Base-by-base conservation (phyloP, 1,139 yeast species). In the Williopsis jadinii region DNA sequence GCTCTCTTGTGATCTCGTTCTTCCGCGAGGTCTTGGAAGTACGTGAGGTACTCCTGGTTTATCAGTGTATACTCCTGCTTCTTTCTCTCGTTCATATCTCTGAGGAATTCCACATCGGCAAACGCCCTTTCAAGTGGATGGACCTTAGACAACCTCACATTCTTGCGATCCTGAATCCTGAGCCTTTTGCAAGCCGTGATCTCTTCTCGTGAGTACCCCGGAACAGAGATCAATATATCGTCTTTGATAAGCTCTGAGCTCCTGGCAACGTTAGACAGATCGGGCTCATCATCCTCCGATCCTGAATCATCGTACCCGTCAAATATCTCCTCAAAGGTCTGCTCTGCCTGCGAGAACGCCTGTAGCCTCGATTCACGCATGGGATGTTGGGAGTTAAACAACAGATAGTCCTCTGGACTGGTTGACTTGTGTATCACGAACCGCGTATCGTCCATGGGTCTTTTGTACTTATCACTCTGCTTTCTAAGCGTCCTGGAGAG, bases 301-400 rank as follows among this genome's bases (percentile, higher is more conserved):
- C 51, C 50, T 12, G 55, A 50, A 38, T 51, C 53, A 36, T 53
- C 54, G 14, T 30, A 37, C 2, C 47, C 49, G 14, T 46, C 35
- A 39, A 51, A 52, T 12, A 55, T 14, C 24, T 54, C 55, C 9
- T 49, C 50, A 26, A 53, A 38, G 3, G 70, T 61, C 41, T 60
- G 53, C 43, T 67, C 71, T 0, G 66, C 58, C 39, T 62, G 66
- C 37, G 66, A 66, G 36, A 66, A 52, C 0, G 70, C 70, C 35
- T 59, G 56, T 1, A 67, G 51, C 41, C 63, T 63, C 11, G 69
- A 63, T 12, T 60, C 49, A 34, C 70, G 41, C 28, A 66, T 41
- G 8, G 68, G 67, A 39, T 63, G 66, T 1, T 41, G 46, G 0
- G 66, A 52, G 40, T 62, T 58, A 48, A 66, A 66, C 8, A 66